Evolutionary conservation across 1,139 yeast species (phyloP), one percentile per base, ranked within the genome.

Genomic region (Kodamaea derodonti): DNA sequence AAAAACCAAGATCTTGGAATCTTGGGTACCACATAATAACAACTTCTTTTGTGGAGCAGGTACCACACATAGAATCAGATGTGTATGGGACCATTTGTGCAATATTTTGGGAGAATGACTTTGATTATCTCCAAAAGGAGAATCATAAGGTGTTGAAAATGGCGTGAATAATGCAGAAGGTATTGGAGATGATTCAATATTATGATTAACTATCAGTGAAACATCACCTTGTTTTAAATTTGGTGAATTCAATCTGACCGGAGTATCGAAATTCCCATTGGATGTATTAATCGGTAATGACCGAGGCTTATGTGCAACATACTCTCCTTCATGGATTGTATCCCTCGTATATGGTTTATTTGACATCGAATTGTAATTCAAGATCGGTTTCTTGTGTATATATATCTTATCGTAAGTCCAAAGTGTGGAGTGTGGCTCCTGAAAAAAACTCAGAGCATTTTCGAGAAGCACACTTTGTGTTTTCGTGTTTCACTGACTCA

Each of bases 21-120:
- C 85, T 49, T 90, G 95, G 1, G 97, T 86, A n/a, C 98, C 98
- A 39, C 95, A 94, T 54, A 84, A 84, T 13, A 92, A 51, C 28
- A 80, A 61, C 28, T 74, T 67, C 38, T 72, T 72, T 20, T 58
- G 57, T 0, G 84, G 82, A 20, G 83, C 78, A 7, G 84, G 74
- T 5, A 84, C 78, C 18, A 86, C 77, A 32, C 95, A 82, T n/a
- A 92, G 71, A 17, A 90, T 82, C 1, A 95, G 81, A 46, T 77
- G 80, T 3, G 73, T 62, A 43, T 79, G 80, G 16, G 75, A 70
- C 97, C 97, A 90, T 49, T 75, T 70, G 54, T 88, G 97, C 4
- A 85, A 17, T 42, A 40, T 34, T 34, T 40, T 36, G 33, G 49
- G 28, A 4, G 28, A 25, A 14, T 25, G 28, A 17, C 10, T 13